Conservation (phyloP, 2,329 filamentous ascomycete genomes). For the Fusarium aywerte region DNA sequence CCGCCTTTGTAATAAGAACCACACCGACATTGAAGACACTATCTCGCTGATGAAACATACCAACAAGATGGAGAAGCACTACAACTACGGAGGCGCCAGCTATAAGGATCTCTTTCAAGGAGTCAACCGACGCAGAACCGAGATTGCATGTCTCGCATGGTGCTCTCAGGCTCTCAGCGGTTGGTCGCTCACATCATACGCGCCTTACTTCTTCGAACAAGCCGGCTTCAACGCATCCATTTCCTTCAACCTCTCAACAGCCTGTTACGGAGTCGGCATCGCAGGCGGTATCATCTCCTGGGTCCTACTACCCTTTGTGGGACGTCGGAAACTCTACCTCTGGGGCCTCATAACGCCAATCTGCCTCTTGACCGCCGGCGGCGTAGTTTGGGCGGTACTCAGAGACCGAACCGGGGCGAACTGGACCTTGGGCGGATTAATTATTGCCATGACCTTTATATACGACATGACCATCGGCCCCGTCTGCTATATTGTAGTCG, state of each 20-base stretch:
- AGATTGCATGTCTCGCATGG: constrained; percentile 47
- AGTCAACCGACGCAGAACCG: constrained; percentile 45
- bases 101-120: constrained; percentile 40
- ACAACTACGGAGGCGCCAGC: constrained; percentile 49
- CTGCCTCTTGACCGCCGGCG: constrained; percentile 53
- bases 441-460: constrained; percentile 55
- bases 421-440: constrained; percentile 52
- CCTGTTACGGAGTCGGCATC: constrained; percentile 55
- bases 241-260: constrained; percentile 55
- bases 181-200: constrained; percentile 35
- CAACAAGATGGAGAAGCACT: constrained; percentile 55
- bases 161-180: constrained; percentile 44
- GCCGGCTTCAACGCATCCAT: constrained; percentile 52
- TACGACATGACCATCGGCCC: constrained; percentile 48
- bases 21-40: constrained; percentile 57
- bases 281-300: constrained; percentile 55
- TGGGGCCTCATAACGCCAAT: constrained; percentile 47
- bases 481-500: constrained; percentile 52
- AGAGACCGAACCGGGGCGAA: constrained; percentile 43
- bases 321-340: constrained; percentile 56
- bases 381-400: constrained; percentile 51
- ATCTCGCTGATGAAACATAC: constrained; percentile 55
- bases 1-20: constrained; percentile 47
- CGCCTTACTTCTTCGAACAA: constrained; percentile 57
- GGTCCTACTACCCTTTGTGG: constrained; percentile 52